phyloP scores from a whole-genome alignment of 2,329 filamentous ascomycete genomes.

The Fusarium sp. region DNA sequence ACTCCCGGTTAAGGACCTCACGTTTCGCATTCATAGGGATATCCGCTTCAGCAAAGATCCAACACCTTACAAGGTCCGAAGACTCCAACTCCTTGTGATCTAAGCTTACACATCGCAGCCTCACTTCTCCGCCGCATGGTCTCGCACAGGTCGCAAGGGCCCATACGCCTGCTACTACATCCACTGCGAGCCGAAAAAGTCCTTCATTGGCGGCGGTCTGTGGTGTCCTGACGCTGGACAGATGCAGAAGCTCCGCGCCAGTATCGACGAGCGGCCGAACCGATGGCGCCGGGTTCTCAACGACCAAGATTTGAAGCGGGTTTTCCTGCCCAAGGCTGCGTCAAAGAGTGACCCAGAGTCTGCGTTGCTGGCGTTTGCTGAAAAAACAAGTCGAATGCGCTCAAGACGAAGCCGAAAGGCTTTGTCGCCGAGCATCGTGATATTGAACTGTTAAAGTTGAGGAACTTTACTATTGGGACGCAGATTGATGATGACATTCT shows the following conservation, averaged over 20 bases:
- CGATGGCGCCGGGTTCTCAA: conserved; percentile 77
- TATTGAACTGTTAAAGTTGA: conserved; percentile 83
- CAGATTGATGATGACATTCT: conserved; percentile 76
- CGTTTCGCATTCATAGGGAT: conserved; percentile 90
- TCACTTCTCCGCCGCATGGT: conserved; percentile 88
- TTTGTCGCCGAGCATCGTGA: conserved; percentile 81
- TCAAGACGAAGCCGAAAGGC: conserved; percentile 90
- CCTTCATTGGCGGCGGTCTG: conserved; percentile 83
- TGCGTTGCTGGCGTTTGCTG: conserved; percentile 76
- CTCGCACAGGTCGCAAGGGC: conserved; percentile 86
- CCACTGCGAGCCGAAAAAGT: conserved; percentile 78
- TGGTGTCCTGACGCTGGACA: conserved; percentile 80
- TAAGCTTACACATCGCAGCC: conserved; percentile 60
- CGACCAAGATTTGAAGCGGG: conserved; percentile 69
- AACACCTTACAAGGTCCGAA: conserved; percentile 84
- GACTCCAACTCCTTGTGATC: background rate
- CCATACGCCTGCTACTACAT: conserved; percentile 91
- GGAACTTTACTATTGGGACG: conserved; percentile 80
- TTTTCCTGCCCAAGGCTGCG: conserved; percentile 68
- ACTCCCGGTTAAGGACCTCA: conserved; percentile 84
- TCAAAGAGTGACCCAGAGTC: conserved; percentile 57
- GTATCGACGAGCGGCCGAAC: conserved; percentile 79
- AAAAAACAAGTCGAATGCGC: conserved; percentile 78
- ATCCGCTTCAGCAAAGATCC: conserved; percentile 86
- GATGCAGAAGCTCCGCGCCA: conserved; percentile 75